Evolutionary conservation across 805 yeast genomes (phyloP), one percentile per base, ranked within the genome.

Genomic region (Schwanniomyces yamadae): DNA sequence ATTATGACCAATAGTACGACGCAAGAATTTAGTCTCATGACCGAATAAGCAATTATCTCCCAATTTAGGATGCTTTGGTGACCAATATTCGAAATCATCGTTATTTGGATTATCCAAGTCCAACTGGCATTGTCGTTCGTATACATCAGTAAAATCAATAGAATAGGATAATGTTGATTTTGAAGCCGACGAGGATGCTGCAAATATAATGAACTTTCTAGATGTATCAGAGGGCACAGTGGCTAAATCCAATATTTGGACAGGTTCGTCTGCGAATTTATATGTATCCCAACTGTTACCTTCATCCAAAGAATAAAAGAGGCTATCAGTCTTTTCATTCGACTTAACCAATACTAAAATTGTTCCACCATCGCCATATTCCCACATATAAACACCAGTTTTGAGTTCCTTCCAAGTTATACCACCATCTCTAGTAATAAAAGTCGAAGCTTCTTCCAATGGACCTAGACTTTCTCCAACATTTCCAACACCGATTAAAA

Each of bases 181-280:
- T 11, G 58, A 70, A 23, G 75, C 80, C 1, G 49, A 34, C 3
- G 54, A 47, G 2, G 33, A 25, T 24, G 61, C 58, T 1, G 76
- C 80, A 46, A 89, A 72, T 4, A 93, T 55, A 31, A 86, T 49
- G 54, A 93, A 89, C 50, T 81, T 80, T 41, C 89, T 65, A 3
- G 95, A 79, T n/a, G 88, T 85, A 57, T 91, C 98, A 2, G 87
- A 75, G 4, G 98, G 98, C 22, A 88, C 89, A 1, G 98, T 91
- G 0, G 88, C 84, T 41, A 91, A 67, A 52, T 93, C 97, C 26
- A 67, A 56, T 2, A 90, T 77, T 8, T 59, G 49, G 4, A 85
- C 74, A 5, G 72, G 61, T 4, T 69, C 71, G 0, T 78, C 78
- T 4, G 80, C 45, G 54, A 91, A 90, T 52, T 75, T 55, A 55